A percentile compares a stretch with the other conserved stretches of the same genome.
These are phyloP conservation scores for Naganishia randhawae DNA, from an alignment of 768 basidiomycete species.

Conservation along the genomic window DNA sequence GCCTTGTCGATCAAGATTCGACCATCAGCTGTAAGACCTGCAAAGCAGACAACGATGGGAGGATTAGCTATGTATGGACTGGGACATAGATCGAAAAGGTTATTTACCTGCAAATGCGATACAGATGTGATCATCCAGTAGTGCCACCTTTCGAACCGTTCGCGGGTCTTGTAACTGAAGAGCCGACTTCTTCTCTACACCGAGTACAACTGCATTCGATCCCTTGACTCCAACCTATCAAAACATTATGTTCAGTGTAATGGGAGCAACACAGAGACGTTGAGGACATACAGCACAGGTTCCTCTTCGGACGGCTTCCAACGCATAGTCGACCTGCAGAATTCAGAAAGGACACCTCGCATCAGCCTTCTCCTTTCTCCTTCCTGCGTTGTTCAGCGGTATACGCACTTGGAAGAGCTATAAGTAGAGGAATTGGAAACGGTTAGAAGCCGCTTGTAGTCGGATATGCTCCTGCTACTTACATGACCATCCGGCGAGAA, in stretches of 20 bases:
- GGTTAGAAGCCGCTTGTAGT: background rate
- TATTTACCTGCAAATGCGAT: conserved; percentile 89
- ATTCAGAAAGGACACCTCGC: conserved; percentile 34
- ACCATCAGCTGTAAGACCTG: conserved; percentile 95
- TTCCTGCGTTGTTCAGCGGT: conserved; percentile 25
- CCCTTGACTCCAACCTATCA: conserved; percentile 89
- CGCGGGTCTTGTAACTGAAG: conserved; percentile 96
- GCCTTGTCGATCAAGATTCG: conserved; percentile 97
- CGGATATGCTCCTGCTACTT: conserved; percentile 27
- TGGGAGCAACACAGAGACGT: conserved; percentile 20
- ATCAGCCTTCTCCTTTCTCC: background rate
- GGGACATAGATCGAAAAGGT: background rate
- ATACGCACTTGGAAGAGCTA: conserved; percentile 69
- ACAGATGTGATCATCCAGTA: conserved; percentile 96
- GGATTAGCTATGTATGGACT: conserved; percentile 19
- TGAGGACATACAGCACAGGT: conserved; percentile 77
- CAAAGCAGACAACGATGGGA: conserved; percentile 20
- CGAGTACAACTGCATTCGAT: conserved; percentile 87
- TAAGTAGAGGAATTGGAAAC: background rate
- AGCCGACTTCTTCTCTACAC: conserved; percentile 98
- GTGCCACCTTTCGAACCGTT: conserved; percentile 94
- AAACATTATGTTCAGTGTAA: background rate
- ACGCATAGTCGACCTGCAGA: conserved; percentile 89
- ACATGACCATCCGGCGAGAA: conserved; percentile 99
- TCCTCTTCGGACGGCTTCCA: conserved; percentile 94